phyloP scores from a whole-genome alignment of 179 eudicot genomes.

The Nepenthes alata region DNA sequence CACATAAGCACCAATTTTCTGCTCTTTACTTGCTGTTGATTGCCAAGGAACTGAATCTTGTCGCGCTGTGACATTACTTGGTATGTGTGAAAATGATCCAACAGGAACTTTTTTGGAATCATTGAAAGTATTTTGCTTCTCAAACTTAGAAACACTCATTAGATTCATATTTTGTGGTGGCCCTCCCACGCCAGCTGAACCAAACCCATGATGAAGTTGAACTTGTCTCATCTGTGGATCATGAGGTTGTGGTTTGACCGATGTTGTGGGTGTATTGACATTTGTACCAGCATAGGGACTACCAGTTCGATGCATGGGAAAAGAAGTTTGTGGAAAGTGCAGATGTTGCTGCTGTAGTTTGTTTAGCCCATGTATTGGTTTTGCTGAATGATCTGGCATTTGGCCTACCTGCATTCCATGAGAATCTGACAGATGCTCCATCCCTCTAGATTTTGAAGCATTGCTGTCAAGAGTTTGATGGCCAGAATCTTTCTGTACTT shows the following conservation, averaged over 20 bases:
- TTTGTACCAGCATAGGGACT: conserved; percentile 41
- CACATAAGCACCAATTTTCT: conserved; percentile 38
- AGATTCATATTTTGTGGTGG: too few species aligned
- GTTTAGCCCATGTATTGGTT: conserved; percentile 47
- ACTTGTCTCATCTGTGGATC: conserved; percentile 43
- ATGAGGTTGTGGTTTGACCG: conserved; percentile 42
- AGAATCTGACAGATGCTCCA: conserved; percentile 36
- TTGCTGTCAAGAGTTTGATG: conserved; percentile 24
- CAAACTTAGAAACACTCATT: too few species aligned
- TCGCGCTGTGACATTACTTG: conserved; percentile 19
- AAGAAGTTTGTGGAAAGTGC: conserved; percentile 57
- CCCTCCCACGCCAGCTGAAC: too few species aligned
- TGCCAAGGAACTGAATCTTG: conserved; percentile 45
- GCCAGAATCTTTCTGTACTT: conserved; percentile 24
- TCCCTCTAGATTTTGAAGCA: conserved; percentile 26
- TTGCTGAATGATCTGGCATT: conserved; percentile 29
- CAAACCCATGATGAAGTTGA: conserved; percentile 6
- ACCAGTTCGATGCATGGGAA: conserved; percentile 49
- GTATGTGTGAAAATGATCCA: conserved; percentile 11
- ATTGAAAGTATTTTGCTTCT: too few species aligned
- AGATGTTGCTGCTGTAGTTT: conserved; percentile 68
- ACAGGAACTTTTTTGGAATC: too few species aligned
- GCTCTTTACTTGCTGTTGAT: conserved; percentile 31
- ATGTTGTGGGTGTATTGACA: conserved; percentile 26
- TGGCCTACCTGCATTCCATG: conserved; percentile 46